Base-by-base conservation (phyloP, 306 rosid genomes). In the Neltuma alba region DNA sequence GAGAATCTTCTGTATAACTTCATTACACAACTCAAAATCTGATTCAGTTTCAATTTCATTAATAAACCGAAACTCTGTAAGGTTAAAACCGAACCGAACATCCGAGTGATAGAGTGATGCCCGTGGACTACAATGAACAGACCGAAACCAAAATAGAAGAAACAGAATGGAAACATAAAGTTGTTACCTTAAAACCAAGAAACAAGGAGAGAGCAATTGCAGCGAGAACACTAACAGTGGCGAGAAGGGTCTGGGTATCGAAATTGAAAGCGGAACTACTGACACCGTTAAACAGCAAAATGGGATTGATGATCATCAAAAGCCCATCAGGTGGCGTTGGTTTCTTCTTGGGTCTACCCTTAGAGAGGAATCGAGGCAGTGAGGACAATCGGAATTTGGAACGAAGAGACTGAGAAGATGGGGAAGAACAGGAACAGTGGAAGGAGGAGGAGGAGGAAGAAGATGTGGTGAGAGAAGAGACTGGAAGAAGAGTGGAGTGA, bases 141-240 rank as follows among this genome's bases (percentile, higher is more conserved):
- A 36, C 75, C 14, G 21, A 77, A 38, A 75, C 33, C 27, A 77
- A 44, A 77, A 81, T 20, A 4, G 37, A 67, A 79, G 25, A 25
- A 27, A 74, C 11, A 14, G n/a, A 50, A 66, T 75, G 2, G 34
- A 6, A 36, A 11, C 54, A 70, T 23, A 77, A 60, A 4, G 7
- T 6, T 0, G 72, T 44, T 50, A 94, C 97, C 98, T 92, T 95
- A 13, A 95, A 83, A 74, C 98, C 98, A 55, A 95, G 99, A 82
- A 89, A 86, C 62, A 95, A 93, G 57, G 99, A 92, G 67, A 95
- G 97, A 63, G 94, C 89, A 85, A 95, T 88, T 88, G 99, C 94
- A 4, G 89, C 91, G 71, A 95, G 76, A 72, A 95, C 97, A 80
- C 99, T 92, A 40, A 88, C 83, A 66, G 97, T 88, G 79, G 55